Evolutionary conservation across 805 yeast genomes (phyloP).

Genomic region (Lachancea meyersii): DNA sequence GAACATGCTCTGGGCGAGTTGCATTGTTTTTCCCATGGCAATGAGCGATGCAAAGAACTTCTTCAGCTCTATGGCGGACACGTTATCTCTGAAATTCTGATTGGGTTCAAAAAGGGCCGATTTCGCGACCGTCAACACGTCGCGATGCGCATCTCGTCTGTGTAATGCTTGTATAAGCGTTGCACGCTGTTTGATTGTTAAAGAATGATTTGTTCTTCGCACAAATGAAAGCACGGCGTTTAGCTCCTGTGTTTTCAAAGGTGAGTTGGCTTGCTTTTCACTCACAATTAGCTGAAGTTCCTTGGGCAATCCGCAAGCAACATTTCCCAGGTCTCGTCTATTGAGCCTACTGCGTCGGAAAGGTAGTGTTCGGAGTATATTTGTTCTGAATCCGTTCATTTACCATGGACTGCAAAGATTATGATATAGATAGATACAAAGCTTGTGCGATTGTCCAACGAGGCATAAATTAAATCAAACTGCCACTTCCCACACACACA

Average conservation of each 20-base stretch:
- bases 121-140: slow-evolving; percentile 16
- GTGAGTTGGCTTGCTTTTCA: neutral
- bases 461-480: too few relatives aligned
- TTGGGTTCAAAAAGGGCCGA: slow-evolving; percentile 13
- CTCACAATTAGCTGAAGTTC: slow-evolving; percentile 1
- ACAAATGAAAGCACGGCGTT: neutral
- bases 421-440: neutral
- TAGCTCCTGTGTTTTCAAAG: neutral
- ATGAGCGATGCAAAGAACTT: slow-evolving; percentile 18
- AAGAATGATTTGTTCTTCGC: neutral
- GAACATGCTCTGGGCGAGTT: slow-evolving; percentile 14
- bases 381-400: slow-evolving; percentile 2
- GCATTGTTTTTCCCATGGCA: slow-evolving; percentile 8
- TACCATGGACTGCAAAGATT: neutral
- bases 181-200: slow-evolving; percentile 1
- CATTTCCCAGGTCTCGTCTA: neutral
- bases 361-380: slow-evolving; percentile 1
- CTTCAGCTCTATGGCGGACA: slow-evolving; percentile 16
- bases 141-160: slow-evolving; percentile 15
- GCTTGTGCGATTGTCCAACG: too few relatives aligned
- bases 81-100: slow-evolving; percentile 12
- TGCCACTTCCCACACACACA: too few relatives aligned
- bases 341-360: neutral
- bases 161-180: slow-evolving; percentile 16
- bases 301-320: slow-evolving; percentile 1